A percentile compares a stretch with the other conserved stretches of the same genome.
phyloP scores from a whole-genome alignment of 345 rosid species.

The Psidium guajava region DNA sequence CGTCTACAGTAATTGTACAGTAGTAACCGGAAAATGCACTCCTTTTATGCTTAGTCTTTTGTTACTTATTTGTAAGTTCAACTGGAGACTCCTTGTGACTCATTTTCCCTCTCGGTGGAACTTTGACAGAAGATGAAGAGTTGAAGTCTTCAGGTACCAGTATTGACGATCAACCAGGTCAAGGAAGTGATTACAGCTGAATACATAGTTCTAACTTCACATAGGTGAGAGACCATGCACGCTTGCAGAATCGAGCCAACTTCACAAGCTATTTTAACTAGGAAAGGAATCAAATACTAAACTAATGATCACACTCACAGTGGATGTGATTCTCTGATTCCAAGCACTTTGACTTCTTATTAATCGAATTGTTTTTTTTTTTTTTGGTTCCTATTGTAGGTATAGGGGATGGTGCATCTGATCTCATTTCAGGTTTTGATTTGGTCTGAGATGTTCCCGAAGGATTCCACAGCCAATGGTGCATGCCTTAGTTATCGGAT shows the following conservation, averaged over 20 bases:
- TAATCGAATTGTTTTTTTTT: not conserved
- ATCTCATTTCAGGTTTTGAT: not conserved
- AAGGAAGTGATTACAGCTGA: not conserved
- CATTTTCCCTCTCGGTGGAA: not conserved
- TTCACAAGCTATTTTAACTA: not conserved
- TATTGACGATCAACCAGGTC: not conserved
- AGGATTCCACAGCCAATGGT: not conserved
- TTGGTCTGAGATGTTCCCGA: not conserved
- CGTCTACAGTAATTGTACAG: not conserved
- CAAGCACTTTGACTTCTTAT: not conserved
- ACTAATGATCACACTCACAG: not conserved
- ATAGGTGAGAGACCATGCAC: not conserved
- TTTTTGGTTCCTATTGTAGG: not conserved
- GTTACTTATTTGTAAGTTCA: not conserved
- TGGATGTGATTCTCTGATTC: not conserved
- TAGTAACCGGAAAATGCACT: not conserved
- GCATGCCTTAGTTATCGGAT: too few species aligned
- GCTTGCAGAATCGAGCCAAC: not conserved
- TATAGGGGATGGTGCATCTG: not conserved
- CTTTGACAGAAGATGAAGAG: not conserved
- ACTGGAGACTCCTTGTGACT: not conserved
- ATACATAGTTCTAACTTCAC: not conserved
- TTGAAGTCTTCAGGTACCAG: not conserved
- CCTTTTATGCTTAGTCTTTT: not conserved
- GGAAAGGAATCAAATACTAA: not conserved